Conservation (phyloP, 2,329 filamentous ascomycete species). For the Clathrospora elynae region DNA sequence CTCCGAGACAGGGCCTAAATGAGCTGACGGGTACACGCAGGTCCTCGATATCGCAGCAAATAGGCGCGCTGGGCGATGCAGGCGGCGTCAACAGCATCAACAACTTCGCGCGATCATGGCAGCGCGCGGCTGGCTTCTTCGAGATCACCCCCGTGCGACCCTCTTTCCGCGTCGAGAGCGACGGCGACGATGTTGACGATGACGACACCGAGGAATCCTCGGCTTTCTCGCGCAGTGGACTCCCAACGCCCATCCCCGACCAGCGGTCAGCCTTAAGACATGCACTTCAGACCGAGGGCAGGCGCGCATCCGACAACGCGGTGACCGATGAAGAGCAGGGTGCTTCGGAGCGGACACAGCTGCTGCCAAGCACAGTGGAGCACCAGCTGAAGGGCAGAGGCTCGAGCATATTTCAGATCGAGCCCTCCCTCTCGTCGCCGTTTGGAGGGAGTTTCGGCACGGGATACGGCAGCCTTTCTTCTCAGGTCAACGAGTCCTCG, state of each 20-base stretch:
- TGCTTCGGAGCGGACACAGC: constrained; percentile 37
- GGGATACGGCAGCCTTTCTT: constrained; percentile 64
- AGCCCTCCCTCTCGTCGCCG: constrained; percentile 65
- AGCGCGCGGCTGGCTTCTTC: constrained; percentile 83
- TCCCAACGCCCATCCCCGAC: constrained; percentile 40
- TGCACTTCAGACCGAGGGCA: constrained; percentile 46
- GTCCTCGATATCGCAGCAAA: constrained; percentile 57
- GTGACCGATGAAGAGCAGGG: constrained; percentile 45
- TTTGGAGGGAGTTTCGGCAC: constrained; percentile 74
- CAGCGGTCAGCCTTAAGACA: constrained; percentile 51
- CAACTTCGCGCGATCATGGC: constrained; percentile 91
- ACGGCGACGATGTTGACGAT: constrained; percentile 41
- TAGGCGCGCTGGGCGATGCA: constrained; percentile 65
- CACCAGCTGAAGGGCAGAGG: constrained; percentile 41
- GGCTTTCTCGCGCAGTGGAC: constrained; percentile 39
- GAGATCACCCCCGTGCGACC: constrained; percentile 83
- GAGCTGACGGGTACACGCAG: constrained; percentile 26
- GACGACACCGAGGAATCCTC: constrained; percentile 36
- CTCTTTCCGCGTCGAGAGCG: constrained; percentile 65
- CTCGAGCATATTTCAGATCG: constrained; percentile 55
- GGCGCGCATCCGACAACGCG: constrained; percentile 47
- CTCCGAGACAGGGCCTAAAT: not conserved
- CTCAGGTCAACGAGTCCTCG: constrained; percentile 61
- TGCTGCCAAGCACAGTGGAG: constrained; percentile 36
- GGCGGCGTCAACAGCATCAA: constrained; percentile 93